Base-by-base conservation (phyloP, 257 asterid species). In the Nicotiana paniculata region DNA sequence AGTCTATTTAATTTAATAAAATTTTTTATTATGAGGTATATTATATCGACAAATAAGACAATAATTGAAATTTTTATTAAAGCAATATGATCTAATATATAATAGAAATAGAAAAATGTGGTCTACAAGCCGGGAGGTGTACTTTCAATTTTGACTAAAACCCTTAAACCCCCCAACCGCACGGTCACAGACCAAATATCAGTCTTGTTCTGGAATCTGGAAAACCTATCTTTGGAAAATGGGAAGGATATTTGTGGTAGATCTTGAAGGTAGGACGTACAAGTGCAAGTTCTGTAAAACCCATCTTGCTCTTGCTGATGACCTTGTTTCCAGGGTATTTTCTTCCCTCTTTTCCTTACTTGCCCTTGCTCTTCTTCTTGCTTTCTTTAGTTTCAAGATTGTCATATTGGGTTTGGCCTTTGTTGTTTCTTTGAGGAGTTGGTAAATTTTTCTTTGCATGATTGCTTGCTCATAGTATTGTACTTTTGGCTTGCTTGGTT, bases 201-300 rank as follows among this genome's bases (percentile, higher is more conserved):
- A 53, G 15, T 53, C 58, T 53, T 3, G 17, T 53, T 53, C 58
- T 53, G 6, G 5, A 43, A 43, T 53, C 58, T 53, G 6, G 5
- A 43, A 43, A 43, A 43, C 51, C 11, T 3, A 51, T 51, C 5
- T 53, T 69, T 62, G 77, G 17, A 86, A 86, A 79, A 93, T 93
- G 98, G 98, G 97, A 53, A 89, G 98, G 84, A 83, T 91, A 59
- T 92, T 92, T 81, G 88, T 88, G 76, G 89, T 90, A 75, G 95
- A 93, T 79, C 91, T 94, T 59, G 97, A 90, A 86, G 95, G 97
- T 33, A 85, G 87, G 66, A 83, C 90, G 59, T 94, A 91, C 88
- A 89, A 86, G 55, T 94, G 98, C 97, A 94, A 90, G 81, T 86
- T 85, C 83, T 94, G 98, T 87, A 87, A 93, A 85, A 93, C 97